A percentile compares a stretch with the other conserved stretches of the same genome.
Evolutionary conservation across 352 stramenopile species (phyloP).

Genomic region (Phytopythium mirpurense): DNA sequence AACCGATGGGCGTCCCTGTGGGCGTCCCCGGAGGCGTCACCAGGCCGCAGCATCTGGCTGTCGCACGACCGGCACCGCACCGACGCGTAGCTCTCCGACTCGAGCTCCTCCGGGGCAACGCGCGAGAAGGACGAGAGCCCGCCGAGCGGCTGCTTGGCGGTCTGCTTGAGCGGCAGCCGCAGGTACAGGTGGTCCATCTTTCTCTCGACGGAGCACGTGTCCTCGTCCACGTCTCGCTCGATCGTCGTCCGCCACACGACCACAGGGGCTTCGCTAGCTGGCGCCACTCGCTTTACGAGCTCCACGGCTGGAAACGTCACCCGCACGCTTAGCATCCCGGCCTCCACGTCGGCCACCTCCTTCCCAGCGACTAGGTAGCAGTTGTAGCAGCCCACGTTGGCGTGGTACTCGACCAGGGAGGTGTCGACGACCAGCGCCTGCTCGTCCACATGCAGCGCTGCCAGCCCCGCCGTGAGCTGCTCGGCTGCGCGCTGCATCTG

Average conservation of each 20-base stretch:
- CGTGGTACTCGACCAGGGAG: slow-evolving; percentile 68
- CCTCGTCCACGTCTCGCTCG: slow-evolving; percentile 44
- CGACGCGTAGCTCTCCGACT: slow-evolving; percentile 29
- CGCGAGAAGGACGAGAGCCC: slow-evolving; percentile 59
- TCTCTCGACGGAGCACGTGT: slow-evolving; percentile 23
- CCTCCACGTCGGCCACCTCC: slow-evolving; percentile 17
- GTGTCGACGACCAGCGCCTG: slow-evolving; percentile 10
- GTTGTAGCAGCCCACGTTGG: slow-evolving; percentile 81
- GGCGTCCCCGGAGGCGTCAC: neutral
- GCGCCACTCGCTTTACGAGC: slow-evolving; percentile 12
- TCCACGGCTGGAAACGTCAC: slow-evolving; percentile 36
- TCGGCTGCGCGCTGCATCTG: slow-evolving; percentile 27
- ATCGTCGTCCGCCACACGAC: slow-evolving; percentile 49
- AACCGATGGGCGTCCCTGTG: slow-evolving; percentile 15
- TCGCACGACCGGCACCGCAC: slow-evolving; percentile 46
- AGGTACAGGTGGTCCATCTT: slow-evolving; percentile 65
- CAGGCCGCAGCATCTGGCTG: slow-evolving; percentile 9
- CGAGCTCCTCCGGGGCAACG: slow-evolving; percentile 34
- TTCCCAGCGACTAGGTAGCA: slow-evolving; percentile 41
- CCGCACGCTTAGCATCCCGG: slow-evolving; percentile 20
- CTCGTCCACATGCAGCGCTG: slow-evolving; percentile 14
- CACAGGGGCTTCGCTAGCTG: slow-evolving; percentile 1
- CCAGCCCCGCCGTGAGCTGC: slow-evolving; percentile 16
- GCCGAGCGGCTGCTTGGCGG: slow-evolving; percentile 41
- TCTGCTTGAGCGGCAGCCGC: slow-evolving; percentile 42